These are phyloP conservation scores for Exophiala bonariae DNA, from an alignment of 2,329 filamentous ascomycete genomes.

Conservation along the genomic window DNA sequence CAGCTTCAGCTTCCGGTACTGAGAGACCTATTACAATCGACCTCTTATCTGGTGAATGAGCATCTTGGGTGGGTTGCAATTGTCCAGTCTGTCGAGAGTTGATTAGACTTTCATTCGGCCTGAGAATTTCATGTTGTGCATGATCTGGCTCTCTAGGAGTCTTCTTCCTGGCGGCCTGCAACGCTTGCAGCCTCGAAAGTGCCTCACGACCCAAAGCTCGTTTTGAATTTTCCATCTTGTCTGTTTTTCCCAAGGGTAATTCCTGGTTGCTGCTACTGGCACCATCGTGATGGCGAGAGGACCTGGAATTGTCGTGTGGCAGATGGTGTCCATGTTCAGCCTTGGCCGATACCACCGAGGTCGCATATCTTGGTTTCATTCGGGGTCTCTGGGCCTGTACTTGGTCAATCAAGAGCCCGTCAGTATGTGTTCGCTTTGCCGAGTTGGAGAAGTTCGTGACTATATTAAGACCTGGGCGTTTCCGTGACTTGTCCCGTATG, in stretches of 20 bases:
- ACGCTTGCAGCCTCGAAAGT: constrained; percentile 11
- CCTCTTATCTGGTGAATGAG: constrained; percentile 44
- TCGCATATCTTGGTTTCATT: constrained; percentile 15
- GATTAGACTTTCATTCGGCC: neutral
- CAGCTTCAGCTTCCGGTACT: constrained; percentile 37
- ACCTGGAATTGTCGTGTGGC: too few species aligned
- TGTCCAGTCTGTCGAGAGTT: too few species aligned
- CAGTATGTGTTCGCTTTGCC: constrained; percentile 14
- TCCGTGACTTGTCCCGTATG: constrained; percentile 18
- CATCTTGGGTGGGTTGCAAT: neutral
- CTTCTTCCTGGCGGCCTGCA: constrained; percentile 11
- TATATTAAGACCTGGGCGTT: constrained; percentile 42
- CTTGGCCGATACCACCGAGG: constrained; percentile 25
- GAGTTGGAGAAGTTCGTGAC: constrained; percentile 40
- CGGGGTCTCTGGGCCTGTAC: constrained; percentile 23
- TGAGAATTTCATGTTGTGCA: neutral
- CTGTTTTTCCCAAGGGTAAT: too few species aligned
- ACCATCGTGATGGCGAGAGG: too few species aligned
- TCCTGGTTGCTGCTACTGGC: too few species aligned
- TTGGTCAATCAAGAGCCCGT: constrained; percentile 21
- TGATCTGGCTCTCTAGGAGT: neutral
- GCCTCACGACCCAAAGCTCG: constrained; percentile 9
- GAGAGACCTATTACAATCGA: constrained; percentile 48
- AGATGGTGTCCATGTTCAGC: constrained; percentile 13
- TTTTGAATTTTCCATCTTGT: constrained; percentile 1